Base-by-base conservation (phyloP, 2,329 filamentous ascomycete genomes). In the Sarocladium kiliense region DNA sequence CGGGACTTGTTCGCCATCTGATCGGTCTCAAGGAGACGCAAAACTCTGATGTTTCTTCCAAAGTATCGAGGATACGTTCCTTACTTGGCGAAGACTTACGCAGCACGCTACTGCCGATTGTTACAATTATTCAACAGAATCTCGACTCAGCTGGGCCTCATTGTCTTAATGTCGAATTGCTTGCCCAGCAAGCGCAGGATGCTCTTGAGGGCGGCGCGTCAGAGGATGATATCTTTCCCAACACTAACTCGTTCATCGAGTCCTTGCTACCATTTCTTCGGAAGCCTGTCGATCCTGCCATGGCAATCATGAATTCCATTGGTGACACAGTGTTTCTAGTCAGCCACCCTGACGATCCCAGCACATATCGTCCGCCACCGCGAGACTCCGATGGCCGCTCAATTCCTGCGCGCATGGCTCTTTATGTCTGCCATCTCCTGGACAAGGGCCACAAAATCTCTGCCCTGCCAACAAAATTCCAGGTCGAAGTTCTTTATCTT, bases 271-370 rank as follows among this genome's bases (percentile, higher is more conserved):
- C 64, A 16, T 67, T 91, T 56, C 69, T 88, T 5, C 67, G 75
- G 27, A 65, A 70, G 1, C 62, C 72, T 1, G 79, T 85, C 2
- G 81, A 82, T 58, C 75, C 81, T 4, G 85, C 89, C 0, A 71
- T 96, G 2, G 83, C 89, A 0, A 81, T 96, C 3, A 89, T 87
- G 2, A 92, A 85, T 64, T 79, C 78, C 23, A 74, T 96, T 6
- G 84, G 82, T 0, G 90, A 90, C 3, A 82, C 83, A 1, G 80
- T 88, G 5, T 85, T 87, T 60, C 71, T 96, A 2, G 76, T 87
- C 0, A 27, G 32, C 16, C 18, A 18, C 14, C 16, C 30, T 14
- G 34, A 23, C 5, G 34, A 32, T 2, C 21, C 11, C n/a, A 37
- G 9, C n/a, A 14, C 25, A n/a, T 27, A 21, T 19, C 34, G 54